Base-by-base conservation (phyloP, 73 alveolate genomes). In the Strombidium stylifer region DNA sequence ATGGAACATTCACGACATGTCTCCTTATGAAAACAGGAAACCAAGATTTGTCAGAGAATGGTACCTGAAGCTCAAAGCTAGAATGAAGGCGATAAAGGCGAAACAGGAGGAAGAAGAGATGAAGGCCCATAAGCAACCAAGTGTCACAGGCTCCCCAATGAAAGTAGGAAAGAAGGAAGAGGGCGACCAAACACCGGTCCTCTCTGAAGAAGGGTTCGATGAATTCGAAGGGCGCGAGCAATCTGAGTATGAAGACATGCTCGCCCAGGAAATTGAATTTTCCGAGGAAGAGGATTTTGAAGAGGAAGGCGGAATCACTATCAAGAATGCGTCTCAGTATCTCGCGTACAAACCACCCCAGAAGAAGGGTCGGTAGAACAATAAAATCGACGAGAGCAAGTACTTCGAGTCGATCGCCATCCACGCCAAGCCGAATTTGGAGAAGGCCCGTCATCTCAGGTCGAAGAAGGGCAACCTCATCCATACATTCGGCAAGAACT, bases 241-340 rank as follows among this genome's bases (percentile, higher is more conserved):
- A n/a, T n/a, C n/a, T n/a, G n/a, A n/a, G n/a, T n/a, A n/a, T n/a
- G n/a, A n/a, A n/a, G n/a, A n/a, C n/a, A n/a, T n/a, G n/a, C n/a
- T n/a, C n/a, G n/a, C n/a, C n/a, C n/a, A n/a, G n/a, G n/a, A n/a
- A n/a, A n/a, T n/a, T n/a, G n/a, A n/a, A n/a, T n/a, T n/a, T n/a
- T n/a, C n/a, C n/a, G 66, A 52, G 5, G 66, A 52, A 24, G 47
- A 27, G 3, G 47, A 26, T 15, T 6, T 6, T 4, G 42, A 32
- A 10, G 10, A 10, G n/a, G 42, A 10, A 4, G 42, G 42, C 42
- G 84, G 84, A 7, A 44, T 56, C 35, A 70, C 73, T 19, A 25
- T 70, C 26, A 70, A 57, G 41, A 75, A 75, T 6, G 84, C 84
- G n/a, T 49, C 84, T 7, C 56, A 70, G 42, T 70, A 70, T 35